Evolutionary conservation across 1,284 basidiomycete genomes (phyloP), one percentile per base, ranked within the genome.

Genomic region (Leccinum fuscescens): DNA sequence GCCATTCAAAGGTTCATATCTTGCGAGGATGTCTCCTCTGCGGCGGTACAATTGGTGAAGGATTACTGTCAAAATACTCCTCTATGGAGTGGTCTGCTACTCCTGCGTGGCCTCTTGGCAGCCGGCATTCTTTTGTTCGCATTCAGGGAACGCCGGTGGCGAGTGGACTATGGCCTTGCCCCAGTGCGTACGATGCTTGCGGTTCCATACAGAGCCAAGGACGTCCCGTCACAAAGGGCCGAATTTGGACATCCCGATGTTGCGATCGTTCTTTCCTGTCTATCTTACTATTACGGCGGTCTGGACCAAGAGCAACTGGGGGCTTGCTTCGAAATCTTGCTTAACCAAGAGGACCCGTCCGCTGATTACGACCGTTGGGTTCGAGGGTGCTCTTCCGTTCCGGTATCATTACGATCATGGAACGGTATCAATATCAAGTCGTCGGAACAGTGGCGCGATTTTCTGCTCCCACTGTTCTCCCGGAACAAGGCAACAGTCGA

Each of bases 201-300:
- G 0, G 82, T 84, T 0, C 82, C 82, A 1, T 84, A 82, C 62
- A 72, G 78, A 27, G 82, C 82, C 0, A 84, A 84, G 65, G 83
- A 85, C 58, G 72, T 79, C 2, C 83, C 83, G 0, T 72, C 80
- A 15, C 60, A 72, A 37, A 73, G 77, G 37, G 80, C 83, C 20
- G 83, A 85, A 50, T 85, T 85, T 60, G 82, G 81, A 1, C 82
- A 85, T 66, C 82, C 83, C 0, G 83, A 85, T 31, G 72, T 84
- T 22, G 73, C 77, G 1, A 70, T 84, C 55, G 61, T 73, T 12
- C 71, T 85, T 33, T 84, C 84, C 0, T 84, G 77, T 56, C 70
- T 85, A 14, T 77, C 76, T 0, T 85, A 85, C 59, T 84, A 85
- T 54, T 83, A 84, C 49, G 69, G 72, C 3, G 83, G 84, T 8